Evolutionary conservation across 2,329 filamentous ascomycete species (phyloP).

Genomic region (Venturia pyrina): DNA sequence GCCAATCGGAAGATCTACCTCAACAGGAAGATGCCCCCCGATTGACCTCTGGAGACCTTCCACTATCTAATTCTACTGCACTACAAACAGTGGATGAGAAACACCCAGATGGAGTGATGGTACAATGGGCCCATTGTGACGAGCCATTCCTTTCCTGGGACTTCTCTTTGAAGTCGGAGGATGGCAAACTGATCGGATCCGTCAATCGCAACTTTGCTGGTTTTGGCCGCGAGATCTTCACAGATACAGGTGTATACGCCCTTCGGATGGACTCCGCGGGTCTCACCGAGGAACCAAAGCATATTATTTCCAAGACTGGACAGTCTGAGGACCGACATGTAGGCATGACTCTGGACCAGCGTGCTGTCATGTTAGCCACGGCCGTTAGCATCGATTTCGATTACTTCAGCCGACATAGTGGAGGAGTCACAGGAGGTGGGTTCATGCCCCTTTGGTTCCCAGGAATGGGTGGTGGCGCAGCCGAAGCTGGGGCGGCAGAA

Average conservation of each 20-base stretch:
- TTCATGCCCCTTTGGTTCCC: slow-evolving; percentile 45
- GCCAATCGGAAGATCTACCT: slow-evolving; percentile 26
- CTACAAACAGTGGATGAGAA: slow-evolving; percentile 31
- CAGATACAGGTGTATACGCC: slow-evolving; percentile 55
- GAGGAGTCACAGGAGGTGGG: slow-evolving; percentile 29
- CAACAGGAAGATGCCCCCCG: slow-evolving; percentile 27
- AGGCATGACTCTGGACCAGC: slow-evolving; percentile 55
- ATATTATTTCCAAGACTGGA: slow-evolving; percentile 30
- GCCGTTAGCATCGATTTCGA: slow-evolving; percentile 58
- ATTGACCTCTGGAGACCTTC: slow-evolving; percentile 34
- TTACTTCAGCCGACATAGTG: slow-evolving; percentile 54
- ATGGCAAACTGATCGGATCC: slow-evolving; percentile 44
- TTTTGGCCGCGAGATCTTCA: slow-evolving; percentile 55
- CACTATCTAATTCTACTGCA: slow-evolving; percentile 40
- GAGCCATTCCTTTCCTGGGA: slow-evolving; percentile 57
- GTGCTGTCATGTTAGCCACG: slow-evolving; percentile 56
- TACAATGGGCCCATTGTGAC: slow-evolving; percentile 52
- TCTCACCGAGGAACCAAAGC: slow-evolving; percentile 31
- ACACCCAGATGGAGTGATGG: slow-evolving; percentile 35
- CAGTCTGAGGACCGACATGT: slow-evolving; percentile 20
- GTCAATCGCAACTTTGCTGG: slow-evolving; percentile 56
- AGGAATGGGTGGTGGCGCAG: slow-evolving; percentile 26
- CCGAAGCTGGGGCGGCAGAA: slow-evolving; percentile 29
- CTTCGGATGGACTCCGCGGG: slow-evolving; percentile 53
- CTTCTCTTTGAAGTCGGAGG: slow-evolving; percentile 44